These are phyloP conservation scores for Flaveria robusta DNA, from an alignment of 129 eudicot genomes.

Conservation along the genomic window DNA sequence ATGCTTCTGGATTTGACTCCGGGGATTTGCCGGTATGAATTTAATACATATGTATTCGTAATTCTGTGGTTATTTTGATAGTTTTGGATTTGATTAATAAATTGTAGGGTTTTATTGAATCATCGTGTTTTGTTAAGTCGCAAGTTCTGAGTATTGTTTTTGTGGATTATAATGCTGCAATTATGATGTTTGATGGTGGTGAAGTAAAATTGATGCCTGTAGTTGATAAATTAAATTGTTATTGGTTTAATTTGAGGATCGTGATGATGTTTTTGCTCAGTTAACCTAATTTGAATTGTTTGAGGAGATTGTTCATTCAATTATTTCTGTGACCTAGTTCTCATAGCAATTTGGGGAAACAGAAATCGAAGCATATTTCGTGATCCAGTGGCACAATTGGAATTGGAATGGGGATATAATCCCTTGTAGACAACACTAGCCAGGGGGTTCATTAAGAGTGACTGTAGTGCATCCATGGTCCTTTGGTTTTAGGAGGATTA, in stretches of 20 bases:
- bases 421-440: background rate
- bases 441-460: slow-evolving; percentile 5
- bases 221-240: background rate
- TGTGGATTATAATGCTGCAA: background rate
- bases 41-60: background rate
- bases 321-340: too few relatives aligned
- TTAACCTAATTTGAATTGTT: background rate
- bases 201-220: background rate
- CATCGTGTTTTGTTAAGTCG: background rate
- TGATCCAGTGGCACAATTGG: slow-evolving; percentile 11
- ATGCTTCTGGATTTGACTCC: slow-evolving; percentile 46
- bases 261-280: background rate
- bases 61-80: background rate
- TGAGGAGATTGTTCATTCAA: background rate
- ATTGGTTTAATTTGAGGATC: background rate
- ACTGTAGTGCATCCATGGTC: background rate
- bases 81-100: slow-evolving; percentile 1
- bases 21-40: slow-evolving; percentile 29
- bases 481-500: slow-evolving; percentile 5
- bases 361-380: background rate
- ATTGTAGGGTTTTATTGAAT: background rate
- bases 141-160: background rate
- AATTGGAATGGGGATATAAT: slow-evolving; percentile 8
- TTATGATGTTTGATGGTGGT: background rate
- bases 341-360: slow-evolving; percentile 6